Evolutionary conservation across 2,329 filamentous ascomycete species (phyloP).

Genomic region (Colletotrichum incanum): DNA sequence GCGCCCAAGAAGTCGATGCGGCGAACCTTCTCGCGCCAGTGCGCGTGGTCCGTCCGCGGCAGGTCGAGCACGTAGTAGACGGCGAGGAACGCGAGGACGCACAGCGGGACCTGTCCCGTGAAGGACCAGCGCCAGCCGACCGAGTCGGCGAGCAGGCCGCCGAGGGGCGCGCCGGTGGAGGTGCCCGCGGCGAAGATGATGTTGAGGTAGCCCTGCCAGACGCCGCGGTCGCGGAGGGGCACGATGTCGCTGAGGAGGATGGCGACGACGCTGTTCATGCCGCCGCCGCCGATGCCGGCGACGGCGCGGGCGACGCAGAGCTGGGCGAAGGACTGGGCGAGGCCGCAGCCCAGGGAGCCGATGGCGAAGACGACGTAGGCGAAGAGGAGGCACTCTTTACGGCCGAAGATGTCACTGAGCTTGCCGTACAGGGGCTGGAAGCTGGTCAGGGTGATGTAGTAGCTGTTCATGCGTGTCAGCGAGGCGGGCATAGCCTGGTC

Average conservation of each 20-base stretch:
- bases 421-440: conserved; percentile 84
- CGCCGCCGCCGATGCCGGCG: conserved; percentile 75
- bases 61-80: conserved; percentile 76
- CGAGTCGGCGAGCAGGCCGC: conserved; percentile 79
- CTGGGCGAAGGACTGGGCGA: conserved; percentile 75
- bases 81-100: conserved; percentile 74
- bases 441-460: conserved; percentile 82
- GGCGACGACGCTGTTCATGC: conserved; percentile 79
- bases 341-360: conserved; percentile 75
- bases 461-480: conserved; percentile 55
- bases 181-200: conserved; percentile 80
- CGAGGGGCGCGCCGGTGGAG: conserved; percentile 78
- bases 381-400: conserved; percentile 76
- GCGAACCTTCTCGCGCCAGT: conserved; percentile 77
- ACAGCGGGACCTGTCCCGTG: conserved; percentile 78
- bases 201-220: conserved; percentile 83
- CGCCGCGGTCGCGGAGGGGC: conserved; percentile 77
- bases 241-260: conserved; percentile 82
- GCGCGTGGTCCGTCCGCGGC: conserved; percentile 69
- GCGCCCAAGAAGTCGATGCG: conserved; percentile 84
- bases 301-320: conserved; percentile 74
- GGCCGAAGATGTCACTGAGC: conserved; percentile 79
- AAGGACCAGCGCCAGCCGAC: conserved; percentile 86
- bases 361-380: conserved; percentile 76
- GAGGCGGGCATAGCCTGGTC: background rate